A percentile compares a stretch with the other conserved stretches of the same genome.
These are phyloP conservation scores for Haplosporangium sp. DNA, from an alignment of 371 early-diverging fungal genomes.

Conservation along the genomic window DNA sequence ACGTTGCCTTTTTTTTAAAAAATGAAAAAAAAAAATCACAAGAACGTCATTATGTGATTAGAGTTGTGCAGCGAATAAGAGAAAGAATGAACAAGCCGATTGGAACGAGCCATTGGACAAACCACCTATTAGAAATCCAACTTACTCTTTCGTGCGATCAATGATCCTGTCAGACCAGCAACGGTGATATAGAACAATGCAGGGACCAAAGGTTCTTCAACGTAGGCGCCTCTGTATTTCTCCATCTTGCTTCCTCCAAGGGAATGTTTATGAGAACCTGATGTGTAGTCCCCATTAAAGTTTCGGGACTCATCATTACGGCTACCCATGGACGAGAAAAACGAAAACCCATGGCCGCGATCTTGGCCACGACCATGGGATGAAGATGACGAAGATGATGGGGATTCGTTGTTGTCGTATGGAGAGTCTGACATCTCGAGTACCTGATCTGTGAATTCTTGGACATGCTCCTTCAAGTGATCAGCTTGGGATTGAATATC, in stretches of 20 bases:
- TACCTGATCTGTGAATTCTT: conserved; percentile 40
- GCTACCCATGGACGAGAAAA: conserved; percentile 13
- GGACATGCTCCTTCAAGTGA: conserved; percentile 40
- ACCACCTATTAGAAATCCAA: not conserved
- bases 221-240: conserved; percentile 21
- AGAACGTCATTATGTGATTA: not conserved
- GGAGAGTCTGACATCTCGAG: conserved; percentile 43
- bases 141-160: conserved; percentile 50
- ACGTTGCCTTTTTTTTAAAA: conserved; percentile 27
- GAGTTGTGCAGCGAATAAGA: no score
- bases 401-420: not conserved
- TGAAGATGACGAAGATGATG: conserved; percentile 9
- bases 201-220: conserved; percentile 44
- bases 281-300: not conserved
- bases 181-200: conserved; percentile 38
- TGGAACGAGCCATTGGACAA: not conserved
- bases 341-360: conserved; percentile 18
- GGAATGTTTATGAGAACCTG: not conserved
- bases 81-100: not conserved
- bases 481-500: conserved; percentile 25
- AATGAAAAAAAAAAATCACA: conserved; percentile 5
- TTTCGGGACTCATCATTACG: not conserved
- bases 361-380: not conserved
- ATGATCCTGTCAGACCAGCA: conserved; percentile 34
- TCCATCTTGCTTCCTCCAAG: not conserved